Evolutionary conservation across 345 rosid genomes (phyloP).

Genomic region (Euphorbia lathyris): DNA sequence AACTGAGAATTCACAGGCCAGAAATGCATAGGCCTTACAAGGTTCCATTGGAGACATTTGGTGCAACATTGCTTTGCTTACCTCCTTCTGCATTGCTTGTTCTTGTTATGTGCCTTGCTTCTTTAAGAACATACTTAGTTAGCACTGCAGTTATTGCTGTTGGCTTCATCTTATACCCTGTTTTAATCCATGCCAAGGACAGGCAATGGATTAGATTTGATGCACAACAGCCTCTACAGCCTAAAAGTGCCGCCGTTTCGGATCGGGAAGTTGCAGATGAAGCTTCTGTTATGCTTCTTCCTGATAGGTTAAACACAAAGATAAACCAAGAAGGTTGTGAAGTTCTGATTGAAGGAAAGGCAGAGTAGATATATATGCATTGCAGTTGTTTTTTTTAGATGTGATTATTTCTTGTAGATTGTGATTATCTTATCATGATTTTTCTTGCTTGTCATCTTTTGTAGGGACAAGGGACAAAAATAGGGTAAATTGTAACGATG

Average conservation of each 20-base stretch:
- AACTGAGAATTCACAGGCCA: conserved; percentile 65
- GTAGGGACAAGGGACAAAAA: no score
- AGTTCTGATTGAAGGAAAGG: conserved; percentile 23
- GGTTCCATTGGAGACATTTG: conserved; percentile 66
- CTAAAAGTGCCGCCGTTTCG: conserved; percentile 3
- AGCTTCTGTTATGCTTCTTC: conserved; percentile 46
- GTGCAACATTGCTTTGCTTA: conserved; percentile 57
- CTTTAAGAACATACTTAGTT: conserved; percentile 53
- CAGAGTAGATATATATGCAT: conserved; percentile 20
- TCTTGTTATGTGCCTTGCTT: conserved; percentile 81
- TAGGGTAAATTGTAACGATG: no score
- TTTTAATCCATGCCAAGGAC: conserved; percentile 45
- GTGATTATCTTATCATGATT: not conserved
- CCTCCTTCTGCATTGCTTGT: conserved; percentile 68
- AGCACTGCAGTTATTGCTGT: conserved; percentile 50
- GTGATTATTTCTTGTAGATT: not conserved
- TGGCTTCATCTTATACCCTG: conserved; percentile 62
- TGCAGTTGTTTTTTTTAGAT: not conserved
- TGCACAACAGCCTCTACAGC: conserved; percentile 22
- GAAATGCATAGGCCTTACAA: conserved; percentile 71
- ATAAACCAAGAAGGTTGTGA: conserved; percentile 18
- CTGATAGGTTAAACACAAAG: conserved; percentile 10
- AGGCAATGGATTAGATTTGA: conserved; percentile 49
- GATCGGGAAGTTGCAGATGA: conserved; percentile 49
- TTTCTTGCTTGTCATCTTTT: no score